Base-by-base conservation (phyloP, 441 rosid genomes). In the Adansonia rubrostipa region DNA sequence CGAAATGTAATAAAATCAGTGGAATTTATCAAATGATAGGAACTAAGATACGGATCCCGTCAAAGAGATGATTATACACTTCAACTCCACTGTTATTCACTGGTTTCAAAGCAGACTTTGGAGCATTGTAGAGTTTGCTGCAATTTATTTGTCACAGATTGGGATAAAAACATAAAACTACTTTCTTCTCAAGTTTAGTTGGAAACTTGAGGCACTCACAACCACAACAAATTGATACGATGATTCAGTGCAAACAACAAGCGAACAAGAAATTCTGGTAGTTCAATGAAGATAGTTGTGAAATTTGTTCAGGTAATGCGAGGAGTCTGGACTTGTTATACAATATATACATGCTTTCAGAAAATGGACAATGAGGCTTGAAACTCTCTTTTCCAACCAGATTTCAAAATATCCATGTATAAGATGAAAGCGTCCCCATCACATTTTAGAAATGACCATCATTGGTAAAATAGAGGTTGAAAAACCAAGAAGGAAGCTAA, bases 341-440 rank as follows among this genome's bases (percentile, higher is more conserved):
- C 40, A 36, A 57, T 13, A 57, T 57, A 57, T 9, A 11, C 28
- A 19, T 57, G 62, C 62, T 57, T 19, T 19, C 1, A 1, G 3
- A 22, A 17, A 19, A 19, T 22, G 19, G 62, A 17, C 6, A 17
- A 57, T n/a, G 2, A 57, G 28, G n/a, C 42, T 62, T 33, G 15
- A 10, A 40, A 36, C 22, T 9, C 9, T 54, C 28, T 72, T 51
- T 36, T 36, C 61, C 28, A 71, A 36, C 50, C 28, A 36, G 28
- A 72, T 56, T 47, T 47, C 36, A 68, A 50, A 45, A 68, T 68
- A 68, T 19, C 17, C 40, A 20, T 20, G 17, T 54, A 68, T 68
- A 68, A 62, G 67, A 24, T 28, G 14, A 62, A 5, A 62, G 67
- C 67, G 6, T 62, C 44, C 24, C 66, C 42, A 28, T 24, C 14